A percentile compares a stretch with the other conserved stretches of the same genome.
Conservation (phyloP, 2,329 filamentous ascomycete genomes). For the Aspergillus pseudoterreus region DNA sequence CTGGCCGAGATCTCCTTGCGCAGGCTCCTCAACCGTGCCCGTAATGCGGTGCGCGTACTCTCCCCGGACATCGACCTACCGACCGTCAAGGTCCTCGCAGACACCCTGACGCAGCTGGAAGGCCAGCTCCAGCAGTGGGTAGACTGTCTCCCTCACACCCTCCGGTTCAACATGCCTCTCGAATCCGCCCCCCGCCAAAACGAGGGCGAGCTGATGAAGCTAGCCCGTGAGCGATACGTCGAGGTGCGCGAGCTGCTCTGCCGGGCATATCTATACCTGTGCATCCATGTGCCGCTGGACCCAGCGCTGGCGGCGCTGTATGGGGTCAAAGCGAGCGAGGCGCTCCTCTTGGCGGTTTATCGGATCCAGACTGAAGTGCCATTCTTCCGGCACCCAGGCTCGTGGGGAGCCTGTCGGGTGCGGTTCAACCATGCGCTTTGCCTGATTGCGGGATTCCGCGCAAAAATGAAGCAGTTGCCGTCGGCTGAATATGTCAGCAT, state of each 20-base stretch:
- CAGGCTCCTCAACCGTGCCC: conserved; percentile 31
- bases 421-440: conserved; percentile 25
- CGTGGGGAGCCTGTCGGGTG: conserved; percentile 23
- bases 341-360: conserved; percentile 18
- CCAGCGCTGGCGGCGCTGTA: conserved; percentile 13
- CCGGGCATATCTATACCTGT: conserved; percentile 22
- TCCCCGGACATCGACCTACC: conserved; percentile 14
- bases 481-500: conserved; percentile 19
- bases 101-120: conserved; percentile 18
- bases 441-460: conserved; percentile 20
- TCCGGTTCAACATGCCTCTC: conserved; percentile 22
- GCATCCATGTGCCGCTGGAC: conserved; percentile 18
- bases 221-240: conserved; percentile 22
- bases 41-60: conserved; percentile 19
- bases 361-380: conserved; percentile 24
- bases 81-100: conserved; percentile 13
- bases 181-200: conserved; percentile 12
- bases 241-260: conserved; percentile 24
- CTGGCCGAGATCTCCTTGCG: conserved; percentile 24
- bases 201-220: conserved; percentile 22
- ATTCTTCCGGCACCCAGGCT: conserved; percentile 24
- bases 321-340: conserved; percentile 21
- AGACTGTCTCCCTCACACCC: conserved; percentile 19
- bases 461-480: conserved; percentile 14
- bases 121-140: conserved; percentile 23